phyloP scores from a whole-genome alignment of 129 eudicot genomes.

The Sambucus nigra region DNA sequence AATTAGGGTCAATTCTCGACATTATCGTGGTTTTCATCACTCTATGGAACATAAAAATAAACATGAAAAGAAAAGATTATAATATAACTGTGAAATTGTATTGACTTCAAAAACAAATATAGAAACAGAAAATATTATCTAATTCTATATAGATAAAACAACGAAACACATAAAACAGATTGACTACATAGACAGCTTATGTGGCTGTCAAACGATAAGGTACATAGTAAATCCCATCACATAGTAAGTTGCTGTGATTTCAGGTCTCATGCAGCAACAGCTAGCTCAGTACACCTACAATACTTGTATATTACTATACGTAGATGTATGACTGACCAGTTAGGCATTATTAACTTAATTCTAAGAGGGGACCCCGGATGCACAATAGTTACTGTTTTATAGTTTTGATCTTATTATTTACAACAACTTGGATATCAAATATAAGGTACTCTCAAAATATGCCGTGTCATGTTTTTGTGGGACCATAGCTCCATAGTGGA shows the following conservation, averaged over 20 bases:
- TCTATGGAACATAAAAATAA: too few species aligned
- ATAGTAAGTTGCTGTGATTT: constrained; percentile 22
- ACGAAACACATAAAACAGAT: background rate
- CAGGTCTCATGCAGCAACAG: constrained; percentile 22
- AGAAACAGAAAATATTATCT: background rate
- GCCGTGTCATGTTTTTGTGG: too few species aligned
- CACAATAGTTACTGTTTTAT: too few species aligned
- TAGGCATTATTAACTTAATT: constrained; percentile 23
- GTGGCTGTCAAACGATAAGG: constrained; percentile 23
- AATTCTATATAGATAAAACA: background rate
- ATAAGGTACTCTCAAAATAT: too few species aligned
- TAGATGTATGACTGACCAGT: background rate
- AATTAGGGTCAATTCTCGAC: too few species aligned
- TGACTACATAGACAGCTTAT: constrained; percentile 20
- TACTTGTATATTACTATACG: constrained; percentile 2
- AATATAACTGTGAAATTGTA: too few species aligned
- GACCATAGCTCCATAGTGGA: too few species aligned
- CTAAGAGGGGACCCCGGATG: too few species aligned
- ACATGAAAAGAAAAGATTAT: too few species aligned
- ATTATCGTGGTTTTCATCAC: too few species aligned
- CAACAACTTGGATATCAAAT: constrained; percentile 37
- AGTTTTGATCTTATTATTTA: constrained; percentile 33
- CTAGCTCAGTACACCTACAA: constrained; percentile 5
- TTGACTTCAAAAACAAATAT: too few species aligned
- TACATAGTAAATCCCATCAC: constrained; percentile 23